Evolutionary conservation across 257 asterid species (phyloP), one percentile per base, ranked within the genome.

Genomic region (Coffea canephora): DNA sequence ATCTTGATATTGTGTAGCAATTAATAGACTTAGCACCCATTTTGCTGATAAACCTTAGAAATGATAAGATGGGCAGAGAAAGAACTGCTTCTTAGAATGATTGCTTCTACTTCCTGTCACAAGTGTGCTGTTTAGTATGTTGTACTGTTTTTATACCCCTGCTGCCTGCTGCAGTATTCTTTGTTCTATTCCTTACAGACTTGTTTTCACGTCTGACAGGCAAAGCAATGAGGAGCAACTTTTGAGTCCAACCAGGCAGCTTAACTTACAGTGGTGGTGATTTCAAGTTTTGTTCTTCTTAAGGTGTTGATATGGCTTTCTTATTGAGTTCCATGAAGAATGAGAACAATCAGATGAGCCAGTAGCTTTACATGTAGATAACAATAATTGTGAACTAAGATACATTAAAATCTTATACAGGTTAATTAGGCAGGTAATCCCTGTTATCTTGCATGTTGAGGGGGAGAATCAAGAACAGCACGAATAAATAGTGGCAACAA

Each of bases 331-430:
- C 71, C 48, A n/a, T 67, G 77, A 75, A 48, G 73, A 52, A 49
- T 74, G 75, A 75, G 77, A 50, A 69, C 46, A 31, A 78, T 79
- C 43, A 25, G 76, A 82, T 64, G 82, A 73, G 68, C 80, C 81
- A 74, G 85, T 83, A 74, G 87, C 82, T 81, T 82, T 74, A 73
- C 82, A 76, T 91, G 91, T 88, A 85, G 89, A 85, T 86, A 86
- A 84, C 82, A 85, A 43, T 49, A 83, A 89, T 87, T 81, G 87
- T 61, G 77, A 80, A 85, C 54, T 70, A 72, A 50, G 79, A 74
- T 80, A 66, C 61, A 62, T 64, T 54, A 77, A 57, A 45, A 67
- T 61, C 43, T 68, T 80, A 70, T 71, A 81, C 45, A 79, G 83
- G 80, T 85, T 59, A 61, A 69, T 7, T 80, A 78, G 85, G 84